Percentiles rank a stretch among this genome's conserved stretches.
phyloP scores from a whole-genome alignment of 2,329 filamentous ascomycete genomes.

The Escovopsis sp. region DNA sequence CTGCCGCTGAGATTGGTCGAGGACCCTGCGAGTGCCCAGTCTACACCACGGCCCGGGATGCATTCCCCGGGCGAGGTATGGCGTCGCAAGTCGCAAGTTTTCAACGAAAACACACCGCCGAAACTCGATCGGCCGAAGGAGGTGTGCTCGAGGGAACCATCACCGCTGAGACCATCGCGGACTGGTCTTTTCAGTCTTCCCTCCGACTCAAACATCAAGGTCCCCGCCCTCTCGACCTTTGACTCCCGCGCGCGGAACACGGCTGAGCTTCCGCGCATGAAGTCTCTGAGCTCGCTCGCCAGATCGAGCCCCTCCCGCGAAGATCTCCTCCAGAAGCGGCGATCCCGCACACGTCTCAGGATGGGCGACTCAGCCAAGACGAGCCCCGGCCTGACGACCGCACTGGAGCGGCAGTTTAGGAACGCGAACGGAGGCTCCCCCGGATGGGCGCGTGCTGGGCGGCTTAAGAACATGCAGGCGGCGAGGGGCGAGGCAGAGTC shows the following conservation, averaged over 20 bases:
- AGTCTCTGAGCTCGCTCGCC: slow-evolving; percentile 13
- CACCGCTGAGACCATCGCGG: slow-evolving; percentile 4
- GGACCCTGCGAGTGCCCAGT: not conserved
- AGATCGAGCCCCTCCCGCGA: slow-evolving; percentile 7
- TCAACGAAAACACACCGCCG: slow-evolving; percentile 7
- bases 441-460: slow-evolving; percentile 4
- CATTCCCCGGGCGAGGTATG: not conserved
- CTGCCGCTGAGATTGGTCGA: slow-evolving; percentile 1
- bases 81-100: not conserved
- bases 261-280: slow-evolving; percentile 9
- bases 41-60: not conserved
- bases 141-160: not conserved
- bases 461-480: not conserved
- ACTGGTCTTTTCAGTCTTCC: slow-evolving; percentile 12
- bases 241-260: not conserved
- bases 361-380: slow-evolving; percentile 13
- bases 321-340: slow-evolving; percentile 10
- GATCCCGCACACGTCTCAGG: slow-evolving; percentile 8
- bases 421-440: slow-evolving; percentile 9
- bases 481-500: not conserved
- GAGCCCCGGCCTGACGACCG: slow-evolving; percentile 13
- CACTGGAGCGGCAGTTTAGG: slow-evolving; percentile 10
- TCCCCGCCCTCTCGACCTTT: not conserved
- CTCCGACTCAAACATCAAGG: slow-evolving; percentile 11
- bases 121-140: not conserved